Conservation (phyloP, 768 basidiomycete genomes). For the Boletus subparvulus region DNA sequence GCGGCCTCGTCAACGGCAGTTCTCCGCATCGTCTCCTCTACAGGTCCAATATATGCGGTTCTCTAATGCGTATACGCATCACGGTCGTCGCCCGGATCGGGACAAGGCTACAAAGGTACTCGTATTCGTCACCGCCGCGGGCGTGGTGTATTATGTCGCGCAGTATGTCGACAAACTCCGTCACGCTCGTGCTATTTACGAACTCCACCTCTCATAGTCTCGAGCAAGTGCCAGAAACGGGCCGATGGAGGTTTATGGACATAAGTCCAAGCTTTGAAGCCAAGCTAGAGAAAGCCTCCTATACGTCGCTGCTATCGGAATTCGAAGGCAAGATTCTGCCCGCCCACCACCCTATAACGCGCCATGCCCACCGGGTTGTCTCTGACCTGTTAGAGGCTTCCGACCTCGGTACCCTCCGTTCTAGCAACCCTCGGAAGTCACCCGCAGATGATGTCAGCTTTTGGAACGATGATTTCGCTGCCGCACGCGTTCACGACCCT, state of each 20-base stretch:
- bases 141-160: conserved; percentile 28
- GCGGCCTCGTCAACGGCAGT: conserved; percentile 11
- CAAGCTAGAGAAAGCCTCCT: conserved; percentile 43
- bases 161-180: conserved; percentile 21
- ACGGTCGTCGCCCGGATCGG: conserved; percentile 5
- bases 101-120: conserved; percentile 13
- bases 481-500: neutral
- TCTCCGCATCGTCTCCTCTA: conserved; percentile 21
- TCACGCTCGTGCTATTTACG: neutral
- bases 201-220: conserved; percentile 45
- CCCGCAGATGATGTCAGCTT: conserved; percentile 13
- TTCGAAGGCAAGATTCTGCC: conserved; percentile 60
- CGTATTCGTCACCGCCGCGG: conserved; percentile 19
- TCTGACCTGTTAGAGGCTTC: conserved; percentile 66
- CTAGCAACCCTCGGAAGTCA: conserved; percentile 8
- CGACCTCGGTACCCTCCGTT: conserved; percentile 60
- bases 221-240: conserved; percentile 84
- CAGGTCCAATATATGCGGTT: conserved; percentile 31
- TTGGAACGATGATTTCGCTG: conserved; percentile 23
- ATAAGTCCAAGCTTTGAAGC: conserved; percentile 58
- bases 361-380: conserved; percentile 69
- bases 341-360: conserved; percentile 59
- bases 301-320: conserved; percentile 48
- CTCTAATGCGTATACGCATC: conserved; percentile 10
- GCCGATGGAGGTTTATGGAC: conserved; percentile 88